phyloP scores from a whole-genome alignment of 768 basidiomycete genomes.

The Phaeotremella fagi region DNA sequence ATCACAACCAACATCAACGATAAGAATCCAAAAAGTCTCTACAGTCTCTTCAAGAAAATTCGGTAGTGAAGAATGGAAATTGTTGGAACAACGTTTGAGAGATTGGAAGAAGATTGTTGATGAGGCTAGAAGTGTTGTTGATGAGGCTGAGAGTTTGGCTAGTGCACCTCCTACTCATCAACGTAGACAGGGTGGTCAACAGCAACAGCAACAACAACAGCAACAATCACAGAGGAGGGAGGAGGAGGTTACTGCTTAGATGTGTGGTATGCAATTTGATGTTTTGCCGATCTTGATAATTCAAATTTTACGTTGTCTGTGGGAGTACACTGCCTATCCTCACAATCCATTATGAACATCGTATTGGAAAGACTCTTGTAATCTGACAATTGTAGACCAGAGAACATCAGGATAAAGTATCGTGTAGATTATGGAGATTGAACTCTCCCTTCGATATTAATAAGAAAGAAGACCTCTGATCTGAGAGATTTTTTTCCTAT shows the following conservation, averaged over 20 bases:
- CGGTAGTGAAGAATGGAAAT: conserved; percentile 39
- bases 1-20: conserved; percentile 39
- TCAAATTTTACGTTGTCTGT: too few species aligned
- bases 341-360: too few species aligned
- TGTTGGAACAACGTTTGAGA: conserved; percentile 36
- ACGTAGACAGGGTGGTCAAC: neutral
- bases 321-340: too few species aligned
- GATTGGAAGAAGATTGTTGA: conserved; percentile 44
- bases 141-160: conserved; percentile 38
- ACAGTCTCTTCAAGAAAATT: conserved; percentile 24
- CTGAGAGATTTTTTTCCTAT: too few species aligned
- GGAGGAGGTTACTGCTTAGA: conserved; percentile 1
- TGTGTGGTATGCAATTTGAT: neutral
- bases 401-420: too few species aligned
- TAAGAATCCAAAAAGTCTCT: conserved; percentile 39
- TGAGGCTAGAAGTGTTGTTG: conserved; percentile 36
- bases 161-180: conserved; percentile 14
- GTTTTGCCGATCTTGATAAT: neutral
- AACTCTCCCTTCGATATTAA: too few species aligned
- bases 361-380: too few species aligned
- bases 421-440: too few species aligned
- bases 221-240: conserved; percentile 3
- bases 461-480: too few species aligned
- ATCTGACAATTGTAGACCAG: too few species aligned
- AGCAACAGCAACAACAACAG: neutral